Evolutionary conservation across 805 yeast species (phyloP), one percentile per base, ranked within the genome.

Genomic region (Kuraishia floccosa): DNA sequence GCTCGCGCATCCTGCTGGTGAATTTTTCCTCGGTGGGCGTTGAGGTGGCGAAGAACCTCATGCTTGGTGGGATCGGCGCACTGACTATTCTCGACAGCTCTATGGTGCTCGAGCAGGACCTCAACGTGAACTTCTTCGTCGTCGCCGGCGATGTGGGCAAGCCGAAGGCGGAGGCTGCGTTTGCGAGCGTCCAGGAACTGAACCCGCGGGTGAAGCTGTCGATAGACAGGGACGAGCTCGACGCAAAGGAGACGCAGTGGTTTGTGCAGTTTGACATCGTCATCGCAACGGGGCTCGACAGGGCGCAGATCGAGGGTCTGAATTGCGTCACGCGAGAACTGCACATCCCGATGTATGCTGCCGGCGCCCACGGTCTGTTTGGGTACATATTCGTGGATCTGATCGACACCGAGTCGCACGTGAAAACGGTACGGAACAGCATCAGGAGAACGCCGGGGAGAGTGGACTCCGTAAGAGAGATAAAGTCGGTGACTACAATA

Each of bases 41-140:
- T 11, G 98, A 89, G 50, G 65, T 82, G 8, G 72, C 77, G 23
- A 89, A 91, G 53, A 87, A 87, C 50, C 52, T 91, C 29, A 83
- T 83, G 13, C 64, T 91, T 16, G 93, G 94, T 18, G 98, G 98
- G 4, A 61, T 89, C 35, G 94, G 94, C 3, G 59, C 77, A 1
- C 53, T 89, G 18, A 76, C 77, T n/a, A 57, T 91, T 0, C 47
- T 76, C 33, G 96, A 87, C 54, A 44, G 52, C 21, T 55, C 75
- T 3, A 42, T 29, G 0, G 70, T 83, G 1, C 47, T 51, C 2
- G 79, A 69, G 23, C 71, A 65, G 25, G 94, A 84, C 46, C 64
- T 80, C 35, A 74, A 75, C 3, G 65, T 76, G 1, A 91, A 86
- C 49, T 87, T 85, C 51, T 83, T 84, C 48, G 48, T 84, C 17